These are phyloP conservation scores for Dendrobium officinale DNA, from an alignment of 106 monocot genomes.

Conservation along the genomic window DNA sequence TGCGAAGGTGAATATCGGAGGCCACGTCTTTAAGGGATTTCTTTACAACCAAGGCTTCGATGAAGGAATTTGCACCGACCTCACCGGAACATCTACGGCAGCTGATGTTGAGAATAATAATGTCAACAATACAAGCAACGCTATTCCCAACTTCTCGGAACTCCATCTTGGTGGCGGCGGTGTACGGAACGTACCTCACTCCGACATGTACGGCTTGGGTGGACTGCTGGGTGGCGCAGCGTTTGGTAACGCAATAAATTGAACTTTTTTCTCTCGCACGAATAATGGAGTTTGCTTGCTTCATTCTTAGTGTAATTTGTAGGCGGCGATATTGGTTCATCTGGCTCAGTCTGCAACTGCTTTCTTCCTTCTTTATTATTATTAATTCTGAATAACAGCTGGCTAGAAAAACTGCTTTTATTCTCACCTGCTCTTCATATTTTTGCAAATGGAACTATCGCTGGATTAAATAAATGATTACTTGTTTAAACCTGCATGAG, in stretches of 20 bases:
- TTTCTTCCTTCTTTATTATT: background rate
- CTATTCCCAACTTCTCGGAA: slow-evolving; percentile 51
- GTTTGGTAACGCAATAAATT: slow-evolving; percentile 50
- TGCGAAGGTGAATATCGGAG: slow-evolving; percentile 59
- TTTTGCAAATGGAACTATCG: too few species aligned
- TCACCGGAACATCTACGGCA: background rate
- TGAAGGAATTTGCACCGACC: slow-evolving; percentile 17
- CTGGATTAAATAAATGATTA: too few species aligned
- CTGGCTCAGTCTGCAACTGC: background rate
- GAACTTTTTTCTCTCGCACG: background rate
- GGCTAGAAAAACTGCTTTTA: too few species aligned
- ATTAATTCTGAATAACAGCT: background rate
- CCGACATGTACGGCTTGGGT: slow-evolving; percentile 26
- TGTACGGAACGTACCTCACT: slow-evolving; percentile 4
- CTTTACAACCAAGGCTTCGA: slow-evolving; percentile 71
- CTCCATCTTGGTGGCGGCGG: slow-evolving; percentile 37
- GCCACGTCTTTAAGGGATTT: slow-evolving; percentile 79
- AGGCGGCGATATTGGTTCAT: too few species aligned
- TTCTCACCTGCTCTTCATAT: too few species aligned
- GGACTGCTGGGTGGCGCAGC: slow-evolving; percentile 26
- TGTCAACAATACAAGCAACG: background rate
- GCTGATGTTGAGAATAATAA: background rate
- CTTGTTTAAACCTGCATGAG: too few species aligned
- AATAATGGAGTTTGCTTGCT: background rate
- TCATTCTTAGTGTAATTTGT: too few species aligned